Evolutionary conservation across 768 basidiomycete species (phyloP), one percentile per base, ranked within the genome.

Genomic region (Favolaschia claudopus): DNA sequence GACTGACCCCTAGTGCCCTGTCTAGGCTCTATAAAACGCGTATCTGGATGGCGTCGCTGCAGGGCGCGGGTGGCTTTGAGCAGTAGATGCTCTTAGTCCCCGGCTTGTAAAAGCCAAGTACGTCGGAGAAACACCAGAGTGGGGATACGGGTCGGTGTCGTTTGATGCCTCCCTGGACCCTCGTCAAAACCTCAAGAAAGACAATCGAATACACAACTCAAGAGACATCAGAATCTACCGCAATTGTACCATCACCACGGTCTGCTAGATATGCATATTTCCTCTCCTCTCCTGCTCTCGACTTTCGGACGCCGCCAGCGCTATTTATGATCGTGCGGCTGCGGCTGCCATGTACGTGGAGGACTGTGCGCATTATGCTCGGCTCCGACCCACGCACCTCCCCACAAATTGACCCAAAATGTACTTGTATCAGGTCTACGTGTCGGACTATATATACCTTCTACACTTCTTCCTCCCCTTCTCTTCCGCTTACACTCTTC

Each of bases 1-100:
- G n/a, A n/a, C n/a, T n/a, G n/a, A n/a, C n/a, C n/a, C n/a, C n/a
- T n/a, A 24, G 7, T n/a, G n/a, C n/a, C n/a, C n/a, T n/a, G n/a
- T n/a, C n/a, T 58, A 93, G 92, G 65, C 71, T 95, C 69, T 96
- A 95, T 77, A 97, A 97, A 80, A 96, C 95, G 34, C 81, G 95
- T 38, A 95, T 96, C 60, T 97, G 94, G 95, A 94, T 95, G 92
- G 91, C 93, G 28, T 93, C 92, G 27, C 81, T 92, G 40, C 86
- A 87, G 64, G 89, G 82, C 10, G 49, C 62, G 27, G 55, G 55
- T 5, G 55, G 57, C 31, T 65, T 54, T n/a, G 66, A 67, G 25
- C 61, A 61, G 58, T 67, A 62, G 53, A 1, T 6, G 25, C 25
- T n/a, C n/a, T n/a, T n/a, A 40, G 45, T 10, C 22, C 28, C 19